These are phyloP conservation scores for Heracleum sosnowskyi DNA, from an alignment of 129 eudicot genomes.

Conservation along the genomic window DNA sequence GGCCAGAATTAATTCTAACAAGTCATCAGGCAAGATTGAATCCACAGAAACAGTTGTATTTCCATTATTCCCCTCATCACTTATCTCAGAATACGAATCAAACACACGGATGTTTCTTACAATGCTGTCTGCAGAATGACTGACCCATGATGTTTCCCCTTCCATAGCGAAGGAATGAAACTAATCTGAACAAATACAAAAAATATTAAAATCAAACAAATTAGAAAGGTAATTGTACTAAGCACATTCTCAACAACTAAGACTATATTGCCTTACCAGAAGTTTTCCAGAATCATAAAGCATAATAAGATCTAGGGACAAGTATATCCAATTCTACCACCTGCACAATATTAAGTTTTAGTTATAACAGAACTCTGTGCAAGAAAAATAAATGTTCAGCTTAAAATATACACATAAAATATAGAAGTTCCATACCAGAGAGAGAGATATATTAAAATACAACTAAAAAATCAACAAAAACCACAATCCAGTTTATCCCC, in stretches of 20 bases:
- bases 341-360: not conserved
- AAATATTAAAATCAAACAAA: not conserved
- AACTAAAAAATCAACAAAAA: not conserved
- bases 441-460: not conserved
- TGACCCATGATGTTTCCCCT: constrained; percentile 81
- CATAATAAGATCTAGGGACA: not conserved
- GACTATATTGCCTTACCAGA: not conserved
- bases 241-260: not conserved
- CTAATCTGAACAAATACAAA: constrained; percentile 17
- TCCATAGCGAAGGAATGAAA: constrained; percentile 38
- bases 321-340: not conserved
- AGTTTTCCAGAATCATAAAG: not conserved
- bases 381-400: not conserved
- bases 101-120: constrained; percentile 22
- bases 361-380: not conserved
- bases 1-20: constrained; percentile 63
- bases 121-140: constrained; percentile 40
- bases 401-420: not conserved
- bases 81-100: constrained; percentile 37
- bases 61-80: constrained; percentile 43
- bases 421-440: not conserved
- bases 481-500: not conserved
- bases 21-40: constrained; percentile 69
- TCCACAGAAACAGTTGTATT: constrained; percentile 43
- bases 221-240: not conserved